Evolutionary conservation across 805 yeast species (phyloP), one percentile per base, ranked within the genome.

Genomic region (Starmerella vaccinii): DNA sequence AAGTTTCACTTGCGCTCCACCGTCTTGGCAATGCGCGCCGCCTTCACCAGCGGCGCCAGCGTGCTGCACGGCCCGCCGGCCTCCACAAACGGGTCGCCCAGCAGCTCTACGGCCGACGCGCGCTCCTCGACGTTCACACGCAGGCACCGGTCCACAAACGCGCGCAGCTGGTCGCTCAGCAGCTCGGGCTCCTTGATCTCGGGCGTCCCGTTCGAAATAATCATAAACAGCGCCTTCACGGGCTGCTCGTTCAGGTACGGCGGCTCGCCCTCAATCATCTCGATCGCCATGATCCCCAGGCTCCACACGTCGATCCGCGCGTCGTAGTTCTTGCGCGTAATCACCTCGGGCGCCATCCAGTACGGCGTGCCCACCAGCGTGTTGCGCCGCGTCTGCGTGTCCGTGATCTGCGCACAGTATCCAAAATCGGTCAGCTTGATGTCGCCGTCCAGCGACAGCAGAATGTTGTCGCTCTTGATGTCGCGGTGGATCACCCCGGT

Each of bases 271-370:
- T 92, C 98, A 58, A 92, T 86, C 97, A 92, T 90, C 69, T 92
- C 99, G 61, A 92, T 92, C 19, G 86, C 81, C 97, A 92, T 92
- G 57, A 92, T 92, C 58, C 99, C 98, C 55, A 92, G 70, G 7
- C 96, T 87, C 99, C 99, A 92, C 46, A 92, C 82, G 68, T 92
- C 99, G 40, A 92, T 95, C 65, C 92, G 89, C 44, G 95, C 92
- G 32, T 95, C 98, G 64, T 92, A 92, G 63, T 89, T 96, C 65
- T 88, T 89, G 59, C 94, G 79, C 18, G 89, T 80, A 24, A 92
- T 96, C 49, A 92, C 96, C 66, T 92, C 99, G 1, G 99, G 99
- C 0, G 99, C 99, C 99, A 92, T 92, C 99, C 99, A 92, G 66
- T 92, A 92, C 13, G 99, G 98, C 0, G 99, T 92, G 15, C 99